phyloP scores from a whole-genome alignment of 129 eudicot genomes.

The Chrysanthemum makinoi region DNA sequence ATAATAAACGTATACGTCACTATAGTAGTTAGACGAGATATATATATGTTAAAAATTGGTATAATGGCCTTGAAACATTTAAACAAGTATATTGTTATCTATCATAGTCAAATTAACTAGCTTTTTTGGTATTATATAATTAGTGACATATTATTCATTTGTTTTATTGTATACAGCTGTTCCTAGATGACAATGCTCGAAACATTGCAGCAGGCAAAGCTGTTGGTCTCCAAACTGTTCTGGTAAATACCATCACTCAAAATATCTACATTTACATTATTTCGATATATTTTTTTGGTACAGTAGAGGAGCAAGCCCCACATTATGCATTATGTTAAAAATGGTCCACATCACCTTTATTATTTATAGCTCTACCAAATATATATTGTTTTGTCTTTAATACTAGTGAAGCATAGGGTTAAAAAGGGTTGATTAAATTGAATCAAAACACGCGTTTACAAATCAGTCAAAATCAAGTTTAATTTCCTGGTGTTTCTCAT shows the following conservation, averaged over 20 bases:
- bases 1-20: background rate
- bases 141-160: constrained; percentile 12
- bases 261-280: background rate
- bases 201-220: constrained; percentile 79
- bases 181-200: constrained; percentile 69
- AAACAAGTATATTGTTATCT: background rate
- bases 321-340: too few species aligned
- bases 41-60: background rate
- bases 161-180: constrained; percentile 49
- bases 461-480: too few species aligned
- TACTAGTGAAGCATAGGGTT: too few species aligned
- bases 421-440: too few species aligned
- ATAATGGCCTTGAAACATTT: background rate
- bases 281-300: background rate
- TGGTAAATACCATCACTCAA: constrained; percentile 42
- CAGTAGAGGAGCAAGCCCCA: background rate
- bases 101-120: too few species aligned
- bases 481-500: too few species aligned
- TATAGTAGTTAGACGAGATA: background rate
- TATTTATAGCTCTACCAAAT: too few species aligned
- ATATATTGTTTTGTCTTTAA: too few species aligned
- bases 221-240: constrained; percentile 72
- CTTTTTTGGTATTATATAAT: background rate
- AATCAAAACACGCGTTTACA: too few species aligned
- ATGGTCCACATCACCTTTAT: too few species aligned